Evolutionary conservation across 2,329 filamentous ascomycete genomes (phyloP).

Genomic region (Aspergillus texensis): DNA sequence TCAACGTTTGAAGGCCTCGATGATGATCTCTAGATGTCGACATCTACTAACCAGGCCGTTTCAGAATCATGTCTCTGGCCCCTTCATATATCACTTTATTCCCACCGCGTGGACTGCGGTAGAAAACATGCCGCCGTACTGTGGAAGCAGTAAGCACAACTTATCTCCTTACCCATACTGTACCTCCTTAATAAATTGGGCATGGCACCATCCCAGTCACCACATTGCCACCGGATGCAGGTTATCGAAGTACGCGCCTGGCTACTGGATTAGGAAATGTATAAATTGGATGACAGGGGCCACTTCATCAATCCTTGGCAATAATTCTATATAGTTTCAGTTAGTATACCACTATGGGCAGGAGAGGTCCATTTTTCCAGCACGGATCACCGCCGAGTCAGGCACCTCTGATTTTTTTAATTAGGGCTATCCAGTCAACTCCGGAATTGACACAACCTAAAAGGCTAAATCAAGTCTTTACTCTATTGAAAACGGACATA

Average conservation of each 20-base stretch:
- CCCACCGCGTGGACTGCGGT: background rate
- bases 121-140: background rate
- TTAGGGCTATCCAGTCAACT: background rate
- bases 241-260: background rate
- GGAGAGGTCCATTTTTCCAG: background rate
- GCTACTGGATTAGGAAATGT: background rate
- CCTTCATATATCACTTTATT: background rate
- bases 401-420: background rate
- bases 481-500: background rate
- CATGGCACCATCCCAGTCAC: slow-evolving; percentile 3
- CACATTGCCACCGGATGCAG: slow-evolving; percentile 2
- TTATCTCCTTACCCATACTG: background rate
- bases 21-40: background rate
- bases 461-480: background rate
- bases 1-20: background rate
- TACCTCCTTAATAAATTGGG: background rate
- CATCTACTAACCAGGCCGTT: background rate
- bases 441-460: background rate
- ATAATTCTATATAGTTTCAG: slow-evolving; percentile 1
- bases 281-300: slow-evolving; percentile 11
- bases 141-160: background rate
- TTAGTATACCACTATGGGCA: background rate
- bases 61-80: background rate
- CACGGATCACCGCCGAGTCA: slow-evolving; percentile 5
- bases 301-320: slow-evolving; percentile 3